These are phyloP conservation scores for Ascochyta rabiei DNA, from an alignment of 2,329 filamentous ascomycete species.

Conservation along the genomic window DNA sequence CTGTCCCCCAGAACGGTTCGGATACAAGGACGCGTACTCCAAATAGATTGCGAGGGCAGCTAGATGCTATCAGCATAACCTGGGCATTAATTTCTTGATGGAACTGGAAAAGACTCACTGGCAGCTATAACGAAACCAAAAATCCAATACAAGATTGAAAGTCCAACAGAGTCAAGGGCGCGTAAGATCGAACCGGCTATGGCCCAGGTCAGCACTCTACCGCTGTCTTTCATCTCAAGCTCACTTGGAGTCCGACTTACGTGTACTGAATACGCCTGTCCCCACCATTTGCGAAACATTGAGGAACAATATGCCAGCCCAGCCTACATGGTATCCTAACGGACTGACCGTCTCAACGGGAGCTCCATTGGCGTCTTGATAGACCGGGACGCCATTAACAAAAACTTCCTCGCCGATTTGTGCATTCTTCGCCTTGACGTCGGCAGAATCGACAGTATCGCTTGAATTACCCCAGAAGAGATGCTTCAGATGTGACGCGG, in stretches of 20 bases:
- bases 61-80: conserved; percentile 1
- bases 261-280: conserved; percentile 39
- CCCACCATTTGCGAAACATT: conserved; percentile 44
- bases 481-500: conserved; percentile 21
- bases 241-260: conserved; percentile 20
- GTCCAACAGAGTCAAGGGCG: conserved; percentile 33
- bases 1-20: conserved; percentile 37
- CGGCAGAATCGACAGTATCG: conserved; percentile 18
- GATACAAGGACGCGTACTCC: conserved; percentile 37
- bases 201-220: conserved; percentile 2
- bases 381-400: conserved; percentile 30
- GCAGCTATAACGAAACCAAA: conserved; percentile 36
- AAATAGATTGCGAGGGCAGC: conserved; percentile 36
- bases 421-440: conserved; percentile 33
- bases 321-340: conserved; percentile 40
- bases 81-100: not conserved
- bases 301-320: conserved; percentile 36
- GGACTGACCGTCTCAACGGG: conserved; percentile 40
- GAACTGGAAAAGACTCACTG: conserved; percentile 12
- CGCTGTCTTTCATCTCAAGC: not conserved
- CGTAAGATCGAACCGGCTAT: conserved; percentile 34
- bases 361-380: conserved; percentile 38
- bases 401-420: conserved; percentile 35
- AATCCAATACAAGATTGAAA: conserved; percentile 37
- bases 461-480: conserved; percentile 24